Evolutionary conservation across 345 rosid species (phyloP).

Genomic region (Tarenaya hassleriana): DNA sequence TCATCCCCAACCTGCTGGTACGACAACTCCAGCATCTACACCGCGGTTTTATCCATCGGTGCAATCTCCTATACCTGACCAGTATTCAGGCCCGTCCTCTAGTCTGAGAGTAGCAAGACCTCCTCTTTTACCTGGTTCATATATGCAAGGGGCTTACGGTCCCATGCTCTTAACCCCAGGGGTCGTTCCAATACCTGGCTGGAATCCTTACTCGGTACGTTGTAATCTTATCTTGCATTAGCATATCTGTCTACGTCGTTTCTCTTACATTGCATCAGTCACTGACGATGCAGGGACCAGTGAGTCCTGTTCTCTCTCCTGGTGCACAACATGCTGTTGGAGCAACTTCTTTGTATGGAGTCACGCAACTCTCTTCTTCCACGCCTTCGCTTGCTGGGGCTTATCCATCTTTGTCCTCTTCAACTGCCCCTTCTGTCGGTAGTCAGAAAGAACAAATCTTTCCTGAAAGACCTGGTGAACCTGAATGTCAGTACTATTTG

Average conservation of each 20-base stretch:
- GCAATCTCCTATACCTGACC: conserved; percentile 79
- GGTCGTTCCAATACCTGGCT: conserved; percentile 64
- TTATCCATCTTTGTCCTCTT: conserved; percentile 43
- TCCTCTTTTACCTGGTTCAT: conserved; percentile 59
- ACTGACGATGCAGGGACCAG: conserved; percentile 58
- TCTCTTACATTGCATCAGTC: background rate
- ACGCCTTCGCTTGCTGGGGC: conserved; percentile 54
- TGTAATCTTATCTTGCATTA: background rate
- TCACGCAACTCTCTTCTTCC: conserved; percentile 67
- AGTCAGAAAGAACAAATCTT: conserved; percentile 55
- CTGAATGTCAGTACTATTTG: conserved; percentile 79
- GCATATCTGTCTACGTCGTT: background rate
- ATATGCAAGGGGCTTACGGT: conserved; percentile 78
- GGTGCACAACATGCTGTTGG: conserved; percentile 72
- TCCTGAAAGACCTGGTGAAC: conserved; percentile 97
- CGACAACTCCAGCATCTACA: conserved; percentile 52
- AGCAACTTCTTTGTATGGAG: conserved; percentile 59
- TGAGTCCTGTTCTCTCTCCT: conserved; percentile 75
- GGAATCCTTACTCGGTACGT: conserved; percentile 83
- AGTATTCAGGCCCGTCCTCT: conserved; percentile 50
- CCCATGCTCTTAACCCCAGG: conserved; percentile 68
- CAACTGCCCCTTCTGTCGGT: conserved; percentile 47
- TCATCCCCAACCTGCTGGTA: conserved; percentile 77
- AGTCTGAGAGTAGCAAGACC: conserved; percentile 63
- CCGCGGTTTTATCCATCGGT: conserved; percentile 68